These are phyloP conservation scores for Verticillium tricorpus DNA, from an alignment of 2,329 filamentous ascomycete species.

Conservation along the genomic window DNA sequence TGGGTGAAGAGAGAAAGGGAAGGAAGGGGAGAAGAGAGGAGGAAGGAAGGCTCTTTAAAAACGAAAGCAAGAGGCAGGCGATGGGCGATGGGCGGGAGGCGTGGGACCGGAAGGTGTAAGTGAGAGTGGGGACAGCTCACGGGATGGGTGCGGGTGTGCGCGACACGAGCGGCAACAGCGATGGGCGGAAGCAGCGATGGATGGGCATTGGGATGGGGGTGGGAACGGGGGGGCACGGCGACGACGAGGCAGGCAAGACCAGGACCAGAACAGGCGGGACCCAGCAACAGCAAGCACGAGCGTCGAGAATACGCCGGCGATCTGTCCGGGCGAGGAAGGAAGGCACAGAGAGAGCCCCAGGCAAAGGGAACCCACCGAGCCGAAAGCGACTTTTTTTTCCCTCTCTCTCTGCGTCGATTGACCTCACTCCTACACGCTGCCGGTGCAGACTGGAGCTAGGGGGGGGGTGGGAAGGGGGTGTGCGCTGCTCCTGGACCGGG, in stretches of 20 bases:
- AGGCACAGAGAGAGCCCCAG: slow-evolving; percentile 1
- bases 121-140: neutral
- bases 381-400: slow-evolving; percentile 3
- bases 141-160: neutral
- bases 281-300: neutral
- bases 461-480: neutral
- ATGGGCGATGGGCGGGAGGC: neutral
- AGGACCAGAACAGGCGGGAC: neutral
- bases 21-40: slow-evolving; percentile 10
- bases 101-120: neutral
- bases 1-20: slow-evolving; percentile 17
- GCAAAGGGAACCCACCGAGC: slow-evolving; percentile 5
- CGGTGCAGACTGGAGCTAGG: neutral
- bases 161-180: neutral
- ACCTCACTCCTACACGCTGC: neutral
- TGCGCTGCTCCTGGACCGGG: neutral
- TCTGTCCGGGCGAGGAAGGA: slow-evolving; percentile 4
- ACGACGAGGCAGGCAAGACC: neutral
- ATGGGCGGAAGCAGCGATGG: neutral
- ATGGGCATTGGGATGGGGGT: slow-evolving; percentile 1
- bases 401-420: neutral
- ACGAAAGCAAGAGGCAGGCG: slow-evolving; percentile 1
- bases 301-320: neutral
- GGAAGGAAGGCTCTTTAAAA: slow-evolving; percentile 14
- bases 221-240: slow-evolving; percentile 8